Evolutionary conservation across 2,329 filamentous ascomycete genomes (phyloP), one percentile per base, ranked within the genome.

Genomic region (Trichoderma semiorbis): DNA sequence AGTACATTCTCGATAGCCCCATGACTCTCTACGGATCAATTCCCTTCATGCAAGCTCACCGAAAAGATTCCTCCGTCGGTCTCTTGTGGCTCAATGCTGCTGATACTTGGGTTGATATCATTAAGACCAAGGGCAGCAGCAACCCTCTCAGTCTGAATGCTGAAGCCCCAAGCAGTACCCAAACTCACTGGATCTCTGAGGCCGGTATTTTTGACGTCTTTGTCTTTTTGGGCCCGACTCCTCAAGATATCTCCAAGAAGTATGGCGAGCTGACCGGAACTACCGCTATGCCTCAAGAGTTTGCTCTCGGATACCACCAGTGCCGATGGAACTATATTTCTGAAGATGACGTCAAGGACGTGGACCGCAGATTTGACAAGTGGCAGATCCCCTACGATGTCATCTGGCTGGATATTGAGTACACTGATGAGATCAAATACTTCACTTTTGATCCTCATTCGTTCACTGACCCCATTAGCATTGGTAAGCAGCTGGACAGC

Each of bases 1-100:
- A 99, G 83, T 99, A 99, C 81, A 91, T 97, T 77, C 88, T 98
- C 77, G 93, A 98, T 81, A 98, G 94, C 81, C 95, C 96, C 0
- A 99, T 99, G 96, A 98, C 96, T 0, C 87, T 99, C 2, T 99
- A 99, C 78, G 96, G 96, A n/a, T 86, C 94, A 8, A 98, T 99
- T 76, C 96, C 96, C 2, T 93, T 98, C 79, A 97, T 99, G 94
- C 96, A 98, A 81, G 96, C 96, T 21, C 95, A 99, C 79, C 92
- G 92, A 77, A 97, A 95, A 80, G 92, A 92, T 78, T 98, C 95
- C 0, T 96, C 94, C 1, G 95, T 98, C 34, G 96, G 94, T 74
- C 91, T 99, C 16, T 97, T 99, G 82, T 99, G 96, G 96, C 88
- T 99, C 70, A 99, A 98, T 79, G 94, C 91, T 65, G 96, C 96